Conservation (phyloP, 2,329 filamentous ascomycete species). For the Neopestalotiopsis sp. region DNA sequence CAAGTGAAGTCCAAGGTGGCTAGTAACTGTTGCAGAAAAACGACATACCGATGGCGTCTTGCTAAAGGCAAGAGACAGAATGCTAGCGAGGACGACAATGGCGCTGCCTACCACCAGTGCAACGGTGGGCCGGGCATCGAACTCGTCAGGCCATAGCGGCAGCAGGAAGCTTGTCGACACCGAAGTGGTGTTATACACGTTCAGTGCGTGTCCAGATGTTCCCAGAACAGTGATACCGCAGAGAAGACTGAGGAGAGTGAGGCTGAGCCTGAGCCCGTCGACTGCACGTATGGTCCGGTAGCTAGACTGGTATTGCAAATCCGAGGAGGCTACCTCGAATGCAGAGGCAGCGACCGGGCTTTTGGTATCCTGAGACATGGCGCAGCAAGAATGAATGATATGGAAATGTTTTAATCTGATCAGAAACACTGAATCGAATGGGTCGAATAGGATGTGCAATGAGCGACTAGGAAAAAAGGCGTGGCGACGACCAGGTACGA, state of each 20-base stretch:
- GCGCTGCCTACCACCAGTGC: slow-evolving; percentile 58
- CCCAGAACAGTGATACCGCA: slow-evolving; percentile 59
- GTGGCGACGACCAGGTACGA: background rate
- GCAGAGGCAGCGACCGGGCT: slow-evolving; percentile 50
- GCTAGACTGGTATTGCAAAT: slow-evolving; percentile 45
- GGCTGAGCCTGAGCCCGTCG: slow-evolving; percentile 51
- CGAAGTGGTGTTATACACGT: slow-evolving; percentile 61
- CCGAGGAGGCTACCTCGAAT: slow-evolving; percentile 53
- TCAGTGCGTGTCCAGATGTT: slow-evolving; percentile 58
- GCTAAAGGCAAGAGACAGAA: slow-evolving; percentile 53
- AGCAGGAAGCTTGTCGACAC: slow-evolving; percentile 53
- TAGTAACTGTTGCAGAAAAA: background rate
- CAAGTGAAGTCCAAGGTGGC: background rate
- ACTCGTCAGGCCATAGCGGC: slow-evolving; percentile 62
- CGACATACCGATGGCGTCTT: slow-evolving; percentile 56
- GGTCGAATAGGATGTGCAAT: background rate
- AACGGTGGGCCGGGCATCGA: slow-evolving; percentile 62
- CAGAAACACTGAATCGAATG: slow-evolving; percentile 23
- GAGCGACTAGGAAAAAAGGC: slow-evolving; percentile 11
- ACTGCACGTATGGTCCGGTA: slow-evolving; percentile 42
- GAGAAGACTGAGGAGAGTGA: slow-evolving; percentile 56
- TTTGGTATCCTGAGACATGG: slow-evolving; percentile 43
- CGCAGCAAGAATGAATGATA: slow-evolving; percentile 21
- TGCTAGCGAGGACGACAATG: slow-evolving; percentile 55
- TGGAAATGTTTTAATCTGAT: slow-evolving; percentile 24